Conservation (phyloP, 2,329 filamentous ascomycete genomes). For the Ceratocystiopsis minuta region DNA sequence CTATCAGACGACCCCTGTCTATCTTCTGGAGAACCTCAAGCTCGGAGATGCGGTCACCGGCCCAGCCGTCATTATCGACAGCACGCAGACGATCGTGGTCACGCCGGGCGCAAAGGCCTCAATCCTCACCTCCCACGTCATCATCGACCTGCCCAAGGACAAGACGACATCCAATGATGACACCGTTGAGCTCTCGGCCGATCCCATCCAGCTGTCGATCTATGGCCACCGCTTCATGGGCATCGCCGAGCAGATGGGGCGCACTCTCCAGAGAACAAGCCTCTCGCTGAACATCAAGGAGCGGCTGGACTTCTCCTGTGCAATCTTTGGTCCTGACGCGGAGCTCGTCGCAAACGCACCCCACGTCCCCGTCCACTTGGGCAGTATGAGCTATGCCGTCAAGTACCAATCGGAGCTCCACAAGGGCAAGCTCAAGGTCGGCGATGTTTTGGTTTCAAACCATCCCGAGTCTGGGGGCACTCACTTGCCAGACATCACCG, state of each 20-base stretch:
- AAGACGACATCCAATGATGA: slow-evolving; percentile 12
- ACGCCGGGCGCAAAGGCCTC: slow-evolving; percentile 59
- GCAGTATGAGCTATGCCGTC: slow-evolving; percentile 69
- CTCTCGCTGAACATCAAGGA: slow-evolving; percentile 72
- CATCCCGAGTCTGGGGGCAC: slow-evolving; percentile 45
- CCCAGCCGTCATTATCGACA: slow-evolving; percentile 71
- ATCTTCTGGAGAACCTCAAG: slow-evolving; percentile 55
- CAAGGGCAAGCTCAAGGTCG: slow-evolving; percentile 57
- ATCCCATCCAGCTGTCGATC: slow-evolving; percentile 61
- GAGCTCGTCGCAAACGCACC: slow-evolving; percentile 64
- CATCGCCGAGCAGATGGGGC: slow-evolving; percentile 71
- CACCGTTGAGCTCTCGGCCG: slow-evolving; percentile 12
- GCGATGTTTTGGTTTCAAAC: slow-evolving; percentile 69
- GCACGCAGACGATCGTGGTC: slow-evolving; percentile 80
- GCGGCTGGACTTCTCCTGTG: slow-evolving; percentile 67
- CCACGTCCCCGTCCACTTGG: slow-evolving; percentile 63
- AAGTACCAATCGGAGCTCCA: slow-evolving; percentile 62
- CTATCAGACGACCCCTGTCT: slow-evolving; percentile 25
- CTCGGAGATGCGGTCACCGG: slow-evolving; percentile 57
- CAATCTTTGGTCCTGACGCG: slow-evolving; percentile 57
- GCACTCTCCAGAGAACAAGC: slow-evolving; percentile 62
- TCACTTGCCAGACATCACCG: slow-evolving; percentile 55
- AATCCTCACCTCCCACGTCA: slow-evolving; percentile 67
- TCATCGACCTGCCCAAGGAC: slow-evolving; percentile 51
- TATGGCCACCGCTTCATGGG: slow-evolving; percentile 75